Percentiles rank a stretch among this genome's conserved stretches.
Conservation (phyloP, 2,329 filamentous ascomycete genomes). For the Phoma herbarum region DNA sequence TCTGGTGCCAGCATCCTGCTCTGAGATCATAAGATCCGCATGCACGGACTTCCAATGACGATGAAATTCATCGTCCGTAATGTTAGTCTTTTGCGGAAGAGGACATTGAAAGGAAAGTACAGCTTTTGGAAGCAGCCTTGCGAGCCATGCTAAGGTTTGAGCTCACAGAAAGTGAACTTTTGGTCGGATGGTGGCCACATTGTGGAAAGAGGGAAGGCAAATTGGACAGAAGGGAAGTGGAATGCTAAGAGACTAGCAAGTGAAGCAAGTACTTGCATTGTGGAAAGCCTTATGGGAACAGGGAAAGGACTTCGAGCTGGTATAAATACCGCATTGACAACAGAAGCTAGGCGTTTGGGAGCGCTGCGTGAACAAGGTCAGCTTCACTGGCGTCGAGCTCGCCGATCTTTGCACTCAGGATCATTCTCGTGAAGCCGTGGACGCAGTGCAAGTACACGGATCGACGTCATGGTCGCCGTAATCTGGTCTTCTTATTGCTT, state of each 20-base stretch:
- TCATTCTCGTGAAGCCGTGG: too few relatives aligned
- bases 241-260: too few relatives aligned
- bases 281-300: too few relatives aligned
- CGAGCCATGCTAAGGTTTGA: not conserved
- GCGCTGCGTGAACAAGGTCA: not conserved
- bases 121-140: slow-evolving; percentile 3
- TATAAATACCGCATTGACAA: not conserved
- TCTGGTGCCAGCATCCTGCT: slow-evolving; percentile 6
- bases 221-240: too few relatives aligned
- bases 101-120: slow-evolving; percentile 16
- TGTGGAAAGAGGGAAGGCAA: too few relatives aligned
- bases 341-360: not conserved
- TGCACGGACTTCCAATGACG: slow-evolving; percentile 28
- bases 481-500: not conserved
- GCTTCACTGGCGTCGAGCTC: too few relatives aligned
- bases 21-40: slow-evolving; percentile 21
- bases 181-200: not conserved
- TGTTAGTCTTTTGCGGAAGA: slow-evolving; percentile 15
- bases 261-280: too few relatives aligned
- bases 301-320: too few relatives aligned
- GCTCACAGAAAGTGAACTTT: slow-evolving; percentile 13
- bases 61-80: slow-evolving; percentile 22
- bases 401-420: not conserved
- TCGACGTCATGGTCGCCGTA: not conserved
- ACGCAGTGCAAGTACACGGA: too few relatives aligned